Evolutionary conservation across 1,284 basidiomycete genomes (phyloP), one percentile per base, ranked within the genome.

Genomic region (Phlebopus sp.): DNA sequence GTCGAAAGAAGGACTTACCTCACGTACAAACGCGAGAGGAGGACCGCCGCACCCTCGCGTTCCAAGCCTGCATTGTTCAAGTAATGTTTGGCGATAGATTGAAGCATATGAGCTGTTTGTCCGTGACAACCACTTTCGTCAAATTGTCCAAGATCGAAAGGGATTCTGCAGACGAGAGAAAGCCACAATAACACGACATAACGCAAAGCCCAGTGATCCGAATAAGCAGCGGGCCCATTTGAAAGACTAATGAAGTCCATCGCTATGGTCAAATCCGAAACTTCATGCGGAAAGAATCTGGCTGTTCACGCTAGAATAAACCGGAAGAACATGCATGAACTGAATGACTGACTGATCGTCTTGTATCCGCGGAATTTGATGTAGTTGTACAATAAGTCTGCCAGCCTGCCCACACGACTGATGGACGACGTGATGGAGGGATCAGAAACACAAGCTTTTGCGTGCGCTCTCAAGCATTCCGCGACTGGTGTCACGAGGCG

Each of bases 301-400:
- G 86, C 93, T 95, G 55, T 40, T 49, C 31, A 40, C 39, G 31
- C 55, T 62, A 61, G 59, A 55, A 53, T 36, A 37, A 4, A 39
- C 34, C n/a, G 23, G 31, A 21, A 32, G 45, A 29, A 44, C 4
- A 39, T 42, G 11, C 47, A 42, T 37, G 25, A 39, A 46, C 21
- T 39, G 21, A 27, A 49, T 51, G 19, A 81, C 87, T 69, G 56
- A 96, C 94, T 83, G 68, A 97, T 89, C 3, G 87, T 86, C 72
- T 99, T 99, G 69, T 90, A 84, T 19, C 97, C 96, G 51, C 97
- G 78, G 38, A 86, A 89, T 66, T 95, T 98, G 63, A 92, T 81
- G 60, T 93, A 91, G 61, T 76, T 73, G 67, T 97, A 95, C 38
- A 98, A 64, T 13, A 96, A 71, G 34, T 71, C 66, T 0, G 90